Evolutionary conservation across 768 basidiomycete genomes (phyloP).

Genomic region (Termitomyces sp.): DNA sequence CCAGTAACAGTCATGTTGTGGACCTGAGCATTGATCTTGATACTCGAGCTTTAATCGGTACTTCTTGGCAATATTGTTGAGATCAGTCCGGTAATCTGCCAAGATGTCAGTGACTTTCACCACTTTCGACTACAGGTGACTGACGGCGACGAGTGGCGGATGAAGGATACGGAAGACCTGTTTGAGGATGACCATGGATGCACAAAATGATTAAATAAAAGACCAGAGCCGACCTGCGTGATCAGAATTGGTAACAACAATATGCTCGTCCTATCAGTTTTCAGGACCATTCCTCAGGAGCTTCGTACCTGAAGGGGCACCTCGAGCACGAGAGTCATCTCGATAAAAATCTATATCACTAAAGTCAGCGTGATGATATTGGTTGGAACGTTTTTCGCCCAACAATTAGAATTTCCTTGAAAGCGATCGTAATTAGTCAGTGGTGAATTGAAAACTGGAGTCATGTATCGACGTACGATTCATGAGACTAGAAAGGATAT

Average conservation of each 20-base stretch:
- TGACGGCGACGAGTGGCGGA: not conserved
- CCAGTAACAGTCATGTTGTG: slow-evolving; percentile 5
- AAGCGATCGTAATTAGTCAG: not conserved
- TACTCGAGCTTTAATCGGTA: slow-evolving; percentile 1
- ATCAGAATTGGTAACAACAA: not conserved
- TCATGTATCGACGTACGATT: not conserved
- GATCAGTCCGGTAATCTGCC: slow-evolving; percentile 8
- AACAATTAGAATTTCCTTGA: not conserved
- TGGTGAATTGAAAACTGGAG: not conserved
- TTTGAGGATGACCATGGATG: not conserved
- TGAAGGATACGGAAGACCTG: not conserved
- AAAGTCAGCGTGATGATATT: not conserved
- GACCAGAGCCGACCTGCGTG: not conserved
- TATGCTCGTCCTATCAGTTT: not conserved
- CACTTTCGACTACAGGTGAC: not conserved
- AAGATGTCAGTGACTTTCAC: not conserved
- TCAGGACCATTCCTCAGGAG: not conserved
- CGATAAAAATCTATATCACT: not conserved
- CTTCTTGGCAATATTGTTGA: slow-evolving; percentile 9
- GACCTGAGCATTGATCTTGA: not conserved
- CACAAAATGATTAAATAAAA: not conserved
- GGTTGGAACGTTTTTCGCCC: not conserved
- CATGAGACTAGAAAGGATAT: not conserved
- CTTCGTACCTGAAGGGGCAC: not conserved
- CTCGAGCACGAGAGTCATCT: not conserved